Conservation (phyloP, 192 early-diverging fungal genomes). For the Backusella psychrophila region DNA sequence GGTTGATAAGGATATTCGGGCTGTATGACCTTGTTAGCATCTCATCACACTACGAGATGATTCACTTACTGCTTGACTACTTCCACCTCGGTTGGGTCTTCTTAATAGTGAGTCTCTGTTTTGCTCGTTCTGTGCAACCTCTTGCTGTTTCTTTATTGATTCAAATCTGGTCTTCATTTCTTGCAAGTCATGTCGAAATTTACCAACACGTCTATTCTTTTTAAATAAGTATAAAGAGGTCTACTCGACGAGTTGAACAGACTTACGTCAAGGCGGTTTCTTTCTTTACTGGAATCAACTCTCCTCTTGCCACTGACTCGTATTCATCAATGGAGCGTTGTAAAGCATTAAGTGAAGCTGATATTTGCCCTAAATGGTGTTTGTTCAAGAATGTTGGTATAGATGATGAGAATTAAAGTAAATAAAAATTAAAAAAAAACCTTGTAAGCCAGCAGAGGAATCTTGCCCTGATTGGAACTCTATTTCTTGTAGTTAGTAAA, state of each 20-base stretch:
- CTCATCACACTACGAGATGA: background rate
- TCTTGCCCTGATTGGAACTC: slow-evolving; percentile 54
- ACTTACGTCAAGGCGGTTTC: slow-evolving; percentile 53
- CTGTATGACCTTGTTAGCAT: slow-evolving; percentile 6
- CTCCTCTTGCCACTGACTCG: slow-evolving; percentile 52
- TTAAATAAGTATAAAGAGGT: background rate
- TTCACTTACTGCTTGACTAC: background rate
- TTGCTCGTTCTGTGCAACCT: slow-evolving; percentile 37
- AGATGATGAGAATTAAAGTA: background rate
- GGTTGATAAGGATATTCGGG: slow-evolving; percentile 47
- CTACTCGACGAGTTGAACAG: too few species aligned
- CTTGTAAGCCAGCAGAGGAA: slow-evolving; percentile 55
- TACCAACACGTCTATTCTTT: slow-evolving; percentile 45
- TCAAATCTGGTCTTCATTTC: slow-evolving; percentile 46
- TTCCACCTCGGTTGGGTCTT: slow-evolving; percentile 31
- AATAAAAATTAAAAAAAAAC: slow-evolving; percentile 38
- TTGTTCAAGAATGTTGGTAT: background rate
- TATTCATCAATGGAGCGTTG: slow-evolving; percentile 60
- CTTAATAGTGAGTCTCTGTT: slow-evolving; percentile 46
- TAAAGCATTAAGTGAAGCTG: slow-evolving; percentile 46
- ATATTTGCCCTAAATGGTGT: slow-evolving; percentile 46
- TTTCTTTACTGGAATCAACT: slow-evolving; percentile 52
- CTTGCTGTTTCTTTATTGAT: slow-evolving; percentile 43
- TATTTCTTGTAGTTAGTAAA: background rate
- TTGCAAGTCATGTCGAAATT: slow-evolving; percentile 52